Percentiles rank a stretch among this genome's conserved stretches.
These are phyloP conservation scores for Cryptococcus hybrid DNA, from an alignment of 1,284 basidiomycete species.

Conservation along the genomic window DNA sequence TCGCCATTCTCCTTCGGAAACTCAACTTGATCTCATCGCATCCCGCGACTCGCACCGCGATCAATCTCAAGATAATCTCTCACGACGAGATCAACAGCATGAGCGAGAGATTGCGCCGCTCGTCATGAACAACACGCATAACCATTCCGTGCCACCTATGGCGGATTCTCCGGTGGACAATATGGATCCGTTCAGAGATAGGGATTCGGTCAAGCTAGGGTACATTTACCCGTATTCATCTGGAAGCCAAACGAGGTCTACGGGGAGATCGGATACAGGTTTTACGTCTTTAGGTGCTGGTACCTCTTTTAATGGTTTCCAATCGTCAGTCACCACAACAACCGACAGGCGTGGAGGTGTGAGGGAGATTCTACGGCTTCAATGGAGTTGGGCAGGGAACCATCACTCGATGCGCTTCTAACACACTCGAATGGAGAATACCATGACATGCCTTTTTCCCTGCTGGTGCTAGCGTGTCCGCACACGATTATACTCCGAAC, in stretches of 20 bases:
- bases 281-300: not conserved
- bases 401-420: constrained; percentile 26
- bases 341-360: too few species aligned
- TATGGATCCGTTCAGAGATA: constrained; percentile 1
- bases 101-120: not conserved
- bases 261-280: not conserved
- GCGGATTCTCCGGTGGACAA: not conserved
- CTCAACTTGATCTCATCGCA: constrained; percentile 16
- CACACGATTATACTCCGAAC: not conserved
- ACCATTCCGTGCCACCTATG: not conserved
- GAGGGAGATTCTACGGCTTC: too few species aligned
- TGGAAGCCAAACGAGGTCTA: not conserved
- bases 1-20: constrained; percentile 1
- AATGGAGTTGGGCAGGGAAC: constrained; percentile 11
- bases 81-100: not conserved
- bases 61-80: too few species aligned
- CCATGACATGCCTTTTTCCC: not conserved
- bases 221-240: not conserved
- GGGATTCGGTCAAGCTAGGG: not conserved
- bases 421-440: not conserved
- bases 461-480: not conserved
- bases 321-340: too few species aligned
- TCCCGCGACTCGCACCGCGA: constrained; percentile 3
- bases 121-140: not conserved
- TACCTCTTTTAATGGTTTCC: not conserved